phyloP scores from a whole-genome alignment of 2,329 filamentous ascomycete genomes.

The Albifimbria verrucaria region DNA sequence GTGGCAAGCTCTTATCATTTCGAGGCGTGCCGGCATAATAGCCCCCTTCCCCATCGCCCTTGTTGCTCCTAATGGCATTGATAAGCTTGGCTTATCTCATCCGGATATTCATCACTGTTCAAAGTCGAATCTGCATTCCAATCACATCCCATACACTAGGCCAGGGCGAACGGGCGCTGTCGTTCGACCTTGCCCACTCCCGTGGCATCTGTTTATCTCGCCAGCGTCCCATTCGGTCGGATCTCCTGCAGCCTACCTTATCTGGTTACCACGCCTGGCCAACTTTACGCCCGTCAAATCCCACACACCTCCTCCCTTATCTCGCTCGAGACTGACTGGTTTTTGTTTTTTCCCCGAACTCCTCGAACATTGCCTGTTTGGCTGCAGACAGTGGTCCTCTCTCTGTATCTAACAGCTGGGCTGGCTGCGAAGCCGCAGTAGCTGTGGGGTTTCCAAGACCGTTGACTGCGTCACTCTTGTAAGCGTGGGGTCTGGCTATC shows the following conservation, averaged over 20 bases:
- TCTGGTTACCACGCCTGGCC: neutral
- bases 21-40: neutral
- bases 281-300: neutral
- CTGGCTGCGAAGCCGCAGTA: neutral
- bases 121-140: slow-evolving; percentile 22
- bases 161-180: neutral
- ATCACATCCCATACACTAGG: slow-evolving; percentile 11
- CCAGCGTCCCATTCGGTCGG: slow-evolving; percentile 10
- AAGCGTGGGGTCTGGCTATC: neutral
- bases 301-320: slow-evolving; percentile 11
- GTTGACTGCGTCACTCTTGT: neutral
- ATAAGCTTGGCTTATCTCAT: slow-evolving; percentile 58
- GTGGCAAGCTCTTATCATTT: neutral
- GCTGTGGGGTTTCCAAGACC: neutral
- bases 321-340: no score
- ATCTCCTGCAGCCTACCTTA: neutral
- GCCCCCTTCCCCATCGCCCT: neutral
- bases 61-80: slow-evolving; percentile 45
- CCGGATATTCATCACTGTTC: slow-evolving; percentile 51
- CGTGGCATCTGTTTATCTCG: slow-evolving; percentile 16
- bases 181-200: slow-evolving; percentile 10
- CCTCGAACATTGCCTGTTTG: no score
- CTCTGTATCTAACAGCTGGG: no score
- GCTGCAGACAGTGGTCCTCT: no score
- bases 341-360: no score